These are phyloP conservation scores for Colletotrichum sidae DNA, from an alignment of 2,329 filamentous ascomycete species.

Conservation along the genomic window DNA sequence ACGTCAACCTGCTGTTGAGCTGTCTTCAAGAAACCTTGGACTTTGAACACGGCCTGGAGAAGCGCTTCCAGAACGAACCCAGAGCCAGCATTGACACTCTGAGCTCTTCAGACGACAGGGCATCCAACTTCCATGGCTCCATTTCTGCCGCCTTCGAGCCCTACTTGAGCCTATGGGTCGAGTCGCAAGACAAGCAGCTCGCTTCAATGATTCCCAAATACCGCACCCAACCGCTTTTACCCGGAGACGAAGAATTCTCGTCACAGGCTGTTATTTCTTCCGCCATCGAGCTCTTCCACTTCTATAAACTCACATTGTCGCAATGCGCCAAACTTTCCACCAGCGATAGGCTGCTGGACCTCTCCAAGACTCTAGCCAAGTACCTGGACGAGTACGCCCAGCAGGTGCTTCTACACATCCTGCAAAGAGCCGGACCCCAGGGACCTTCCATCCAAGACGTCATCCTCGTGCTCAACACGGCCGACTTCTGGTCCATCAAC, in stretches of 20 bases:
- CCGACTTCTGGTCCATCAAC: constrained; percentile 96
- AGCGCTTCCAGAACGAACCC: constrained; percentile 78
- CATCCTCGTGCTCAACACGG: constrained; percentile 91
- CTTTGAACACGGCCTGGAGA: constrained; percentile 93
- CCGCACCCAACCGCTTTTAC: constrained; percentile 81
- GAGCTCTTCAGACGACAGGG: constrained; percentile 79
- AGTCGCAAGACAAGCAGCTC: constrained; percentile 92
- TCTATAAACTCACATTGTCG: constrained; percentile 91
- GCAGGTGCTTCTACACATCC: constrained; percentile 83
- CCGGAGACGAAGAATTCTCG: constrained; percentile 91
- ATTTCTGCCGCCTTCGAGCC: constrained; percentile 98
- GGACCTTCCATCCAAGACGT: constrained; percentile 76
- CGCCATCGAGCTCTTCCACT: constrained; percentile 96
- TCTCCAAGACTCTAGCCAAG: constrained; percentile 87
- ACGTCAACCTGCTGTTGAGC: constrained; percentile 88
- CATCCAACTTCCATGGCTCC: constrained; percentile 84
- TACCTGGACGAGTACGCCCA: constrained; percentile 97
- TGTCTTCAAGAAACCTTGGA: constrained; percentile 96
- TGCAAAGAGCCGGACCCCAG: constrained; percentile 67
- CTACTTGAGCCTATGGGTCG: constrained; percentile 96
- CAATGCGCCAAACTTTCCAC: constrained; percentile 98
- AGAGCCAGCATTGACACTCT: constrained; percentile 91
- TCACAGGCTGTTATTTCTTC: constrained; percentile 90
- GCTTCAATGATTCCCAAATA: constrained; percentile 89
- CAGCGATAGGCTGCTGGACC: constrained; percentile 84